A percentile compares a stretch with the other conserved stretches of the same genome.
Conservation (phyloP, 371 early-diverging fungal species). For the Mucor indicus region DNA sequence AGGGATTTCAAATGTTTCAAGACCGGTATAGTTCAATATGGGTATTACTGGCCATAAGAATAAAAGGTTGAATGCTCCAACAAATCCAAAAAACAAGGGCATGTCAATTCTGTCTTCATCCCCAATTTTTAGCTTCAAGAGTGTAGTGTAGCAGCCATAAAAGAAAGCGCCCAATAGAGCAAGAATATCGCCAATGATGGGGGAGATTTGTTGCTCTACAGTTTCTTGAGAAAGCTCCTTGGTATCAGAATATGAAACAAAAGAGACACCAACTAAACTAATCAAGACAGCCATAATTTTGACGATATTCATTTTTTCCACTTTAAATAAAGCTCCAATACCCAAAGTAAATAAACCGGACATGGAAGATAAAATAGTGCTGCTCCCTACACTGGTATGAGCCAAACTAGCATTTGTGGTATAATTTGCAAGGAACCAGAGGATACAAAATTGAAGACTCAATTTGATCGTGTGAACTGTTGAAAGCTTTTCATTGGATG, state of each 20-base stretch:
- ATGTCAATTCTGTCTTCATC: constrained; percentile 67
- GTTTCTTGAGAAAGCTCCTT: too few relatives aligned
- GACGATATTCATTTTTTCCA: constrained; percentile 55
- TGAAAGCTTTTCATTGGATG: constrained; percentile 9
- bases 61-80: constrained; percentile 68
- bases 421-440: constrained; percentile 83
- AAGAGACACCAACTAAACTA: constrained; percentile 51
- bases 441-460: constrained; percentile 70
- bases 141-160: constrained; percentile 73
- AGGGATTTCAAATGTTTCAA: constrained; percentile 70
- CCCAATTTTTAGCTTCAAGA: constrained; percentile 66
- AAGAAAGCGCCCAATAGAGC: constrained; percentile 70
- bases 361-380: constrained; percentile 76
- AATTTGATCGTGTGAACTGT: constrained; percentile 62
- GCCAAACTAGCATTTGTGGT: constrained; percentile 75
- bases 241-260: constrained; percentile 49
- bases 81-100: constrained; percentile 75
- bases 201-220: too few relatives aligned
- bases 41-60: constrained; percentile 66
- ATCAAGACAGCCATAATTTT: constrained; percentile 56
- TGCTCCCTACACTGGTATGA: constrained; percentile 79
- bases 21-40: constrained; percentile 53
- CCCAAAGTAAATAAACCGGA: constrained; percentile 75
- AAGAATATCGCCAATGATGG: constrained; percentile 63
- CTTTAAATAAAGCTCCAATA: constrained; percentile 59